Percentiles rank a stretch among this genome's conserved stretches.
phyloP scores from a whole-genome alignment of 371 early-diverging fungal species.

The Capillidium rhysosporum region DNA sequence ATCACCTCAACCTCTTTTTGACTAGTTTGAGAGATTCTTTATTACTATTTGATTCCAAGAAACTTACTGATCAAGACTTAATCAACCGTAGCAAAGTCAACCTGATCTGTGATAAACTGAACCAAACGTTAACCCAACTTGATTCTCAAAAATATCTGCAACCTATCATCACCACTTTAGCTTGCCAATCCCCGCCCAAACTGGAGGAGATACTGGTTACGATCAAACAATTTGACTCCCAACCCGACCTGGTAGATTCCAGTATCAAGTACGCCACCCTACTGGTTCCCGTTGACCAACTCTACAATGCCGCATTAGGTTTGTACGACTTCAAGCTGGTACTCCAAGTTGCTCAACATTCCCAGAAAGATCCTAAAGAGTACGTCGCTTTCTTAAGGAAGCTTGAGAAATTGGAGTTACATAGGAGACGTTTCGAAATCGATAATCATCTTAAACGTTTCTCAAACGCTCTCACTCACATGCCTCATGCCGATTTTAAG shows the following conservation, averaged over 20 bases:
- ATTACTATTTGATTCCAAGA: not conserved
- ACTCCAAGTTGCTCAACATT: conserved; percentile 84
- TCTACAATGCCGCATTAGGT: conserved; percentile 83
- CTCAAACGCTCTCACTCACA: conserved; percentile 43
- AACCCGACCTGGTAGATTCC: conserved; percentile 9
- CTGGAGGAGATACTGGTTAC: conserved; percentile 57
- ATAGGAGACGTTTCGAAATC: conserved; percentile 68
- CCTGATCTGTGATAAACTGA: conserved; percentile 48
- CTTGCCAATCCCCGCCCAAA: conserved; percentile 62
- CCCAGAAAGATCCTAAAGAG: conserved; percentile 85
- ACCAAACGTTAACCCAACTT: conserved; percentile 30
- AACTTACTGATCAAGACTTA: not conserved
- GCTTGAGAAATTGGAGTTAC: conserved; percentile 42
- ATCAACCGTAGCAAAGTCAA: conserved; percentile 34
- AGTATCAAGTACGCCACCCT: conserved; percentile 83
- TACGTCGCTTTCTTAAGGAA: conserved; percentile 76
- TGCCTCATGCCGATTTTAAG: conserved; percentile 22
- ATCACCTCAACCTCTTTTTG: conserved; percentile 77
- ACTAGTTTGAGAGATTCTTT: conserved; percentile 39
- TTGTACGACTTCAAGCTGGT: conserved; percentile 86
- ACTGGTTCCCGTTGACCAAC: conserved; percentile 61
- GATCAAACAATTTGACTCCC: conserved; percentile 34
- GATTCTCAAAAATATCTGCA: conserved; percentile 49
- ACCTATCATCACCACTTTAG: conserved; percentile 68
- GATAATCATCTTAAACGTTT: conserved; percentile 63